Evolutionary conservation across 163 green algal genomes (phyloP).

Genomic region (Chlorella variabilis): DNA sequence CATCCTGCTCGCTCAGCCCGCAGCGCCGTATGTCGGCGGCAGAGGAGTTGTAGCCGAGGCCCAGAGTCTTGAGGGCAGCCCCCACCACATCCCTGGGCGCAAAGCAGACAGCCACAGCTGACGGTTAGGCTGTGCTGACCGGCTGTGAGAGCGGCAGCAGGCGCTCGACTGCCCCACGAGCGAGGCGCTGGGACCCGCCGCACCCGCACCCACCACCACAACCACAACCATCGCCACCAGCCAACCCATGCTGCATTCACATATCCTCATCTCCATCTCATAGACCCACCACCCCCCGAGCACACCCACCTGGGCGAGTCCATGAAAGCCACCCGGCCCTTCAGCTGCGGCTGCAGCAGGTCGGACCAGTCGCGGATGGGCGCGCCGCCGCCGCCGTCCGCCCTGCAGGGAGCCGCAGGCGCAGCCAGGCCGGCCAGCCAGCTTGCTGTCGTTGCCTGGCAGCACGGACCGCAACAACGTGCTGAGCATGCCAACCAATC

Average conservation of each 20-base stretch:
- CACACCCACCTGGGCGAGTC: constrained; percentile 66
- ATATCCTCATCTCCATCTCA: too few species aligned
- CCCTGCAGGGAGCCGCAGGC: neutral
- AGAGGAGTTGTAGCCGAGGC: constrained; percentile 54
- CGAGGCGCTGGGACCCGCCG: too few species aligned
- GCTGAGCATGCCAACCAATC: too few species aligned
- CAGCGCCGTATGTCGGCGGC: constrained; percentile 50
- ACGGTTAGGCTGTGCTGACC: too few species aligned
- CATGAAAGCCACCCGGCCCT: constrained; percentile 64
- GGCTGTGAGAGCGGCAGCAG: too few species aligned
- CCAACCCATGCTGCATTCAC: too few species aligned
- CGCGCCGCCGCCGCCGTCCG: constrained; percentile 22
- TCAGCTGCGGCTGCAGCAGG: constrained; percentile 74
- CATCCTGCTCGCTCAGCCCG: constrained; percentile 46
- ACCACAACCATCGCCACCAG: too few species aligned
- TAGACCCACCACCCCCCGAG: neutral
- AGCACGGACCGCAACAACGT: too few species aligned
- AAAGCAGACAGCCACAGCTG: too few species aligned
- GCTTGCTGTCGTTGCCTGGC: neutral
- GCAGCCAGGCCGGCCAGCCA: neutral
- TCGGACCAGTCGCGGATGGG: constrained; percentile 77
- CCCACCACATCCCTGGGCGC: constrained; percentile 52
- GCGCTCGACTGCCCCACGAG: too few species aligned
- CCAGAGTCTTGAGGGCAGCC: constrained; percentile 64
- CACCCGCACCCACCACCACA: too few species aligned